A percentile compares a stretch with the other conserved stretches of the same genome.
phyloP scores from a whole-genome alignment of 2,329 filamentous ascomycete genomes.

The Scedosporium aurantiacum region DNA sequence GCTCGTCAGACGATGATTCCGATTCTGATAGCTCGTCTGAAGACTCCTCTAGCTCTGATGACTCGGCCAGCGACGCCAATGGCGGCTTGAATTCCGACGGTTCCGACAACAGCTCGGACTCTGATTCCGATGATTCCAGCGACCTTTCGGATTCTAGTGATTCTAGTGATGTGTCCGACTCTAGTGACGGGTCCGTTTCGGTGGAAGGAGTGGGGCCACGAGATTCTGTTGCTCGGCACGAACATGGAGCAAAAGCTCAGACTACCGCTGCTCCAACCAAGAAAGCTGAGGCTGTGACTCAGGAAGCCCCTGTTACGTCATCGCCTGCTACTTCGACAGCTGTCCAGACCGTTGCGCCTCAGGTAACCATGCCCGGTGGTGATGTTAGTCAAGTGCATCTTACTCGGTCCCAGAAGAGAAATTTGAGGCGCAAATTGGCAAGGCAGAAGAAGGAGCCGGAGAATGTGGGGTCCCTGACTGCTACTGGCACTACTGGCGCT shows the following conservation, averaged over 20 bases:
- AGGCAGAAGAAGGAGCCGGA: neutral
- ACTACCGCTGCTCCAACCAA: neutral
- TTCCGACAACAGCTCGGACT: neutral
- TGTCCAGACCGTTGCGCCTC: no score
- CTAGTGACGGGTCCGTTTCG: neutral
- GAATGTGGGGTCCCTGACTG: no score
- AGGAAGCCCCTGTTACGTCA: no score
- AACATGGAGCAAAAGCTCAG: neutral
- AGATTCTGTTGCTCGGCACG: neutral
- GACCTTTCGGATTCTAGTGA: neutral
- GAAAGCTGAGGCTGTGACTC: neutral
- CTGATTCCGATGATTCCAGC: constrained; percentile 1
- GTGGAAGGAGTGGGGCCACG: constrained; percentile 3
- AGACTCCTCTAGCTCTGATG: neutral
- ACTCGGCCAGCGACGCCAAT: neutral
- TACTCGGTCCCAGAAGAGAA: constrained; percentile 37
- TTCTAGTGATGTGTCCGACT: neutral
- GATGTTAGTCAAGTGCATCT: constrained; percentile 10
- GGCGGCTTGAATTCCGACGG: neutral
- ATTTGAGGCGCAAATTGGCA: constrained; percentile 31
- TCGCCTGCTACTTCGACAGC: no score
- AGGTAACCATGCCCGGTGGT: no score
- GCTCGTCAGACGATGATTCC: constrained; percentile 7
- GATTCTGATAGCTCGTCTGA: constrained; percentile 10
- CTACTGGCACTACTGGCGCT: neutral